Base-by-base conservation (phyloP, 164 flowering plant genomes). In the Tinospora cordifolia region DNA sequence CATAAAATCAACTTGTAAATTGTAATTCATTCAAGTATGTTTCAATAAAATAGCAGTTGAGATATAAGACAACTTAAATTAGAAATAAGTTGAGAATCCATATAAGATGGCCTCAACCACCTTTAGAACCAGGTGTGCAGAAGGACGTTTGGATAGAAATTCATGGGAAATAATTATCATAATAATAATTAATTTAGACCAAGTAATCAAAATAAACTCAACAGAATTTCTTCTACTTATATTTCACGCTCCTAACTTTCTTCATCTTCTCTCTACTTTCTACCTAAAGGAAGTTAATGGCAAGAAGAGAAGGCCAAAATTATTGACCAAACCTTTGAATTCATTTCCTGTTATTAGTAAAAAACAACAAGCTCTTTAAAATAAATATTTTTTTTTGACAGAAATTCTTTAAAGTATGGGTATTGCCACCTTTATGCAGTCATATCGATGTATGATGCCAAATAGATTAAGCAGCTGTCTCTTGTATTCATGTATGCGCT, bases 401-500 rank as follows among this genome's bases (percentile, higher is more conserved):
- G 21, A 57, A 69, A 3, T 57, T 57, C 15, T 34, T 34, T 57
- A 17, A 34, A 12, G 36, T 19, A 38, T 2, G 10, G n/a, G n/a
- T 17, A 51, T 49, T 10, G 21, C 66, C 38, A 81, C 84, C 83
- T 83, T 85, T 69, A 85, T 81, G 58, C 84, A 79, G 64, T 83
- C 83, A 71, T 85, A 85, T 26, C 86, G 79, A 68, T 85, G 79
- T 49, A 85, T 80, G 65, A 85, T 77, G 59, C 84, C 82, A 38
- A 85, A 71, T 34, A 85, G 38, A 68, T 85, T 85, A 62, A 85
- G 83, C 63, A 83, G 36, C 66, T 85, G 87, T 69, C 87, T 77
- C 71, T 85, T 85, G 72, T 85, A 85, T 57, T 81, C 87, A 63
- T 85, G 87, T 65, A 85, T 81, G 66, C 87, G 70, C 75, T 85